Evolutionary conservation across 306 rosid genomes (phyloP).

Genomic region (Glycine soja): DNA sequence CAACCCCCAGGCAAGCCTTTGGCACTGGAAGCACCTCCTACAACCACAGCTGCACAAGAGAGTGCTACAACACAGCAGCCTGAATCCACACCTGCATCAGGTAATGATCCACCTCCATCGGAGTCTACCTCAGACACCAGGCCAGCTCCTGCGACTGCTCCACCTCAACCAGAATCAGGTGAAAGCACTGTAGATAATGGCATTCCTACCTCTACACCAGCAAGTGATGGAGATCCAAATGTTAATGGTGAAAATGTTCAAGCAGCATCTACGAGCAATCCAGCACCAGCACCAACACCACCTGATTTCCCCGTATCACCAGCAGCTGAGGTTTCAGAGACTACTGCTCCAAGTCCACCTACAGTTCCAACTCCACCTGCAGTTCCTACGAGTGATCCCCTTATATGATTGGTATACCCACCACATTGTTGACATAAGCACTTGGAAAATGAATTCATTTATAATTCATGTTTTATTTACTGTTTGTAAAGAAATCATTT

Average conservation of each 20-base stretch:
- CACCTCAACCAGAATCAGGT: constrained; percentile 54
- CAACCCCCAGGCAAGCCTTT: constrained; percentile 75
- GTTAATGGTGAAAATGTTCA: constrained; percentile 49
- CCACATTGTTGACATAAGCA: constrained; percentile 14
- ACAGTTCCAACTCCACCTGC: constrained; percentile 46
- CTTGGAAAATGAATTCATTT: constrained; percentile 27
- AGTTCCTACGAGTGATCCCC: constrained; percentile 48
- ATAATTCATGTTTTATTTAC: constrained; percentile 17
- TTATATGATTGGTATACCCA: constrained; percentile 48
- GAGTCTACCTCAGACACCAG: constrained; percentile 48
- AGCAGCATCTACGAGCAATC: constrained; percentile 45
- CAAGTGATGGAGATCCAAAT: constrained; percentile 50
- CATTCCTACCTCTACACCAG: constrained; percentile 51
- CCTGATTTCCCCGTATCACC: constrained; percentile 52
- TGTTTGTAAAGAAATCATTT: constrained; percentile 51
- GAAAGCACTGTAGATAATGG: constrained; percentile 46
- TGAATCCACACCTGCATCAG: constrained; percentile 56
- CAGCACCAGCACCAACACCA: constrained; percentile 23
- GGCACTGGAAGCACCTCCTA: constrained; percentile 80
- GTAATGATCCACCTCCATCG: constrained; percentile 48
- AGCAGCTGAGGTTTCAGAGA: constrained; percentile 48
- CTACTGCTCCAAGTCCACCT: constrained; percentile 40
- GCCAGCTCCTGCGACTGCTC: constrained; percentile 46
- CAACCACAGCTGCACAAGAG: constrained; percentile 54
- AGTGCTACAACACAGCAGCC: constrained; percentile 51